Percentiles rank a stretch among this genome's conserved stretches.
Conservation (phyloP, 176 grass and related monocot species). For the Oryza longistaminata region DNA sequence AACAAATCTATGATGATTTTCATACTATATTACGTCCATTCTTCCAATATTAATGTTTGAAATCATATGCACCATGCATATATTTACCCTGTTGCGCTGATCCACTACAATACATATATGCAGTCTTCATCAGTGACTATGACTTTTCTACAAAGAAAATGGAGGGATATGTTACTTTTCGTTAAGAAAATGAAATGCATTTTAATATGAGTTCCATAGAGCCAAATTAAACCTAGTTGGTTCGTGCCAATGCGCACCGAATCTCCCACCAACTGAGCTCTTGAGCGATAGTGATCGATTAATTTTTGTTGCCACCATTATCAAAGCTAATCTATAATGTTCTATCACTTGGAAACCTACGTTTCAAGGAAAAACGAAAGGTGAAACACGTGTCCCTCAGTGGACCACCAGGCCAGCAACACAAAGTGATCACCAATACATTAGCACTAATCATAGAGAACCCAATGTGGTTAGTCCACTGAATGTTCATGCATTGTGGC, state of each 20-base stretch:
- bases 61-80: too few species aligned
- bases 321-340: not conserved
- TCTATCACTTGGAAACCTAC: not conserved
- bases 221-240: not conserved
- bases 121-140: not conserved
- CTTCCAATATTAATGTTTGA: too few species aligned
- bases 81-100: too few species aligned
- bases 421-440: not conserved
- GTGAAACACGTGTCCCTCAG: constrained; percentile 3
- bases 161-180: not conserved
- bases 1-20: too few species aligned
- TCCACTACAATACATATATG: not conserved
- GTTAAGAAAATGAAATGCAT: not conserved
- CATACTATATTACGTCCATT: too few species aligned
- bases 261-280: not conserved
- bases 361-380: not conserved
- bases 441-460: not conserved
- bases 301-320: not conserved
- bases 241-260: not conserved
- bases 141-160: not conserved
- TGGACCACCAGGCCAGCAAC: not conserved
- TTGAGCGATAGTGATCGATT: not conserved
- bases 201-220: not conserved
- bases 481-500: not conserved
- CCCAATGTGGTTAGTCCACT: not conserved